Conservation (phyloP, 352 stramenopile species). For the Globisporangium nunn region DNA sequence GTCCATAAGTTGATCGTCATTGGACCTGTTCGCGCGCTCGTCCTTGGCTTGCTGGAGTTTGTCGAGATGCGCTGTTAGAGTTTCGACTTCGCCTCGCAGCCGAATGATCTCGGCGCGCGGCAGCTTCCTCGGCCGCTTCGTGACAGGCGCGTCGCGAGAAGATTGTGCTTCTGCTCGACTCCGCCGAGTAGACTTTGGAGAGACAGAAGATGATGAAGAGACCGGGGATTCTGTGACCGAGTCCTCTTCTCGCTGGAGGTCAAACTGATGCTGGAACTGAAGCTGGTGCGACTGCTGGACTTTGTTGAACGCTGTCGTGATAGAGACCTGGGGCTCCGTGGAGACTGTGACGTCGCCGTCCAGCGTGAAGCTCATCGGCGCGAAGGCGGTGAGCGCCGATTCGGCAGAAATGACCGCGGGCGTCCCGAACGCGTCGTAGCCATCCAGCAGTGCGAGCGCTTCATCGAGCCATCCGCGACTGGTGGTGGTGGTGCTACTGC, state of each 20-base stretch:
- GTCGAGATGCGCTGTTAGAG: slow-evolving; percentile 5
- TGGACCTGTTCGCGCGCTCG: not conserved
- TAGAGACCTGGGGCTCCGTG: not conserved
- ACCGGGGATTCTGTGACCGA: not conserved
- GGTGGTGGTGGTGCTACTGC: not conserved
- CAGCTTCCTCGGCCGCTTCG: slow-evolving; percentile 4
- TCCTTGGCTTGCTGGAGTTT: slow-evolving; percentile 5
- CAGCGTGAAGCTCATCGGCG: not conserved
- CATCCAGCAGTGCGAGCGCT: not conserved
- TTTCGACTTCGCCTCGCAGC: slow-evolving; percentile 8
- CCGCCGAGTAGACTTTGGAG: not conserved
- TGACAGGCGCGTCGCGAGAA: not conserved
- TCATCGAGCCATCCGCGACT: not conserved
- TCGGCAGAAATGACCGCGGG: too few species aligned
- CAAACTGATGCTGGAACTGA: not conserved
- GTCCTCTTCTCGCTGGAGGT: not conserved
- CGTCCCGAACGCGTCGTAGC: not conserved
- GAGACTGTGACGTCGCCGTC: not conserved
- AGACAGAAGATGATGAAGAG: not conserved
- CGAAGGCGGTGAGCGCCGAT: not conserved
- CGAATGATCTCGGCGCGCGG: slow-evolving; percentile 7
- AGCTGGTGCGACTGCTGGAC: not conserved
- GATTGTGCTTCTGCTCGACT: not conserved
- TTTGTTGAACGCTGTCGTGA: not conserved
- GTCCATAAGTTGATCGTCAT: not conserved